These are phyloP conservation scores for Talaromyces pinophilus DNA, from an alignment of 2,329 filamentous ascomycete genomes.

Conservation along the genomic window DNA sequence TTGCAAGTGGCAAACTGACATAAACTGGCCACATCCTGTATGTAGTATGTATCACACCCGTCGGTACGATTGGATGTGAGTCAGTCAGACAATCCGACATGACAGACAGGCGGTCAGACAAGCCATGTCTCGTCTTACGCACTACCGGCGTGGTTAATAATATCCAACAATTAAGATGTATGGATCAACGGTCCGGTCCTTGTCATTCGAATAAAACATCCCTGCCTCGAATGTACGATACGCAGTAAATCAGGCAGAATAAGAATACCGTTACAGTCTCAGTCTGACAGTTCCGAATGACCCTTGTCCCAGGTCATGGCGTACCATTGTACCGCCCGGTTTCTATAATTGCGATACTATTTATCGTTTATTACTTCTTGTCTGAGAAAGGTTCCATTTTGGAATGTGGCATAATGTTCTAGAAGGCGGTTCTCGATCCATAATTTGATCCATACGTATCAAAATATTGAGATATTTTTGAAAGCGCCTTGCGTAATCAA, in stretches of 20 bases:
- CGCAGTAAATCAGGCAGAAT: not conserved
- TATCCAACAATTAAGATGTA: not conserved
- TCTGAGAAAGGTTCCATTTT: slow-evolving; percentile 3
- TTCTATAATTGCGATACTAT: not conserved
- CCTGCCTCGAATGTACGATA: not conserved
- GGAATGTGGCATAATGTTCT: not conserved
- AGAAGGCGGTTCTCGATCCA: slow-evolving; percentile 11
- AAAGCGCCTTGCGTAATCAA: not conserved
- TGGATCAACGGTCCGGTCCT: slow-evolving; percentile 5
- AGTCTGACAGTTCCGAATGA: not conserved
- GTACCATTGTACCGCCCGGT: not conserved
- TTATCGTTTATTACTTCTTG: not conserved
- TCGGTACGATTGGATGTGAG: not conserved
- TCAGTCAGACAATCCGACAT: slow-evolving; percentile 5
- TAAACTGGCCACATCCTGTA: not conserved
- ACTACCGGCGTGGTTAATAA: not conserved
- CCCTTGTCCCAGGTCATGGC: not conserved
- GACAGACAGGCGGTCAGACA: slow-evolving; percentile 9
- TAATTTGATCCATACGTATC: not conserved
- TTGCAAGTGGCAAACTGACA: not conserved
- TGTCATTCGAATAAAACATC: not conserved
- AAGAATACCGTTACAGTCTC: not conserved
- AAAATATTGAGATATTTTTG: not conserved
- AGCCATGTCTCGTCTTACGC: not conserved
- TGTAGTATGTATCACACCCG: not conserved